Conservation (phyloP, 805 yeast species). For the Millerozyma acaciae region DNA sequence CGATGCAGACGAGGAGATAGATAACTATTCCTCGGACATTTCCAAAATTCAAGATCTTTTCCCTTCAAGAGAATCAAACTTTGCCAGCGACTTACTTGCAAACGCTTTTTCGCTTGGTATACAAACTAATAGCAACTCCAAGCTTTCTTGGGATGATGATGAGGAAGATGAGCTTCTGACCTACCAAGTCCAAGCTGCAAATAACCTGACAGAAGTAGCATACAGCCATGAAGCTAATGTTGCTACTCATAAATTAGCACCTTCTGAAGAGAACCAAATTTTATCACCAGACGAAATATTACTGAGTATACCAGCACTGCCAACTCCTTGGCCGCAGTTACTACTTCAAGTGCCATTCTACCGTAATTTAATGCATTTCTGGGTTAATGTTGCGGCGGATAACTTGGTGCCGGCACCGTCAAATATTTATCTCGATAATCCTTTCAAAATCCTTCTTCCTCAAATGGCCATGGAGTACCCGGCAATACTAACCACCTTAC, state of each 20-base stretch:
- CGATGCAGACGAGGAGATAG: too few relatives aligned
- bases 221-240: too few relatives aligned
- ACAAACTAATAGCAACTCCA: slow-evolving; percentile 2
- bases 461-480: slow-evolving; percentile 61
- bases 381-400: slow-evolving; percentile 55
- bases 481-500: slow-evolving; percentile 52
- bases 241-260: too few relatives aligned
- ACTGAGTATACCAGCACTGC: slow-evolving; percentile 28
- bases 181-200: too few relatives aligned
- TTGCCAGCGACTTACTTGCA: too few relatives aligned
- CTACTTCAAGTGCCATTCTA: slow-evolving; percentile 57
- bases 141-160: slow-evolving; percentile 7
- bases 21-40: too few relatives aligned
- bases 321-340: slow-evolving; percentile 57
- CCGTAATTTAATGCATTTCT: slow-evolving; percentile 59
- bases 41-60: too few relatives aligned
- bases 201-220: too few relatives aligned
- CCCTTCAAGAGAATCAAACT: too few relatives aligned
- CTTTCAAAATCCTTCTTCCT: slow-evolving; percentile 63
- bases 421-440: slow-evolving; percentile 52
- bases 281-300: slow-evolving; percentile 11
- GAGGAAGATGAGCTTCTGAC: slow-evolving; percentile 1
- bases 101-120: slow-evolving; percentile 11
- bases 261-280: neutral
- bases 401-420: slow-evolving; percentile 65